Evolutionary conservation across 768 basidiomycete species (phyloP).

Genomic region (Rhodosporidiobolus odoratus): DNA sequence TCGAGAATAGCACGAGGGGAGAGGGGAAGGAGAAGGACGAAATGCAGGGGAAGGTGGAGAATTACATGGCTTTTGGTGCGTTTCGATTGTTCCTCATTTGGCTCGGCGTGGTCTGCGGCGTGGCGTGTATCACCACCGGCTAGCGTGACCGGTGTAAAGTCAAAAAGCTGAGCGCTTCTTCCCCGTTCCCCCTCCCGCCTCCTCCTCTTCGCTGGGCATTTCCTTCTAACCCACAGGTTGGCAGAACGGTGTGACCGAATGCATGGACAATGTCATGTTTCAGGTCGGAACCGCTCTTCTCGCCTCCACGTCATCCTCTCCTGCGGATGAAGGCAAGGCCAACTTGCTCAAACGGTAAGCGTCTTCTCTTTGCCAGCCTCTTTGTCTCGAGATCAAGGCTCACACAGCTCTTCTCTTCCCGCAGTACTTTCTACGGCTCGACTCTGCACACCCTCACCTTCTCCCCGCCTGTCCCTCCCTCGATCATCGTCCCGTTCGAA

Average conservation of each 20-base stretch:
- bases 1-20: background rate
- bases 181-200: background rate
- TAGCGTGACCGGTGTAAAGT: too few species aligned
- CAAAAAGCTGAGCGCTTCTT: background rate
- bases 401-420: too few species aligned
- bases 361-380: background rate
- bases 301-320: constrained; percentile 64
- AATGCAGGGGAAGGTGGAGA: constrained; percentile 27
- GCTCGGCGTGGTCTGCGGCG: too few species aligned
- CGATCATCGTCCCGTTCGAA: constrained; percentile 51
- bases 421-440: constrained; percentile 81
- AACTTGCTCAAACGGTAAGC: constrained; percentile 77
- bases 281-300: constrained; percentile 85
- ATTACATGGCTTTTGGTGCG: constrained; percentile 37
- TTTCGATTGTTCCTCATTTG: background rate
- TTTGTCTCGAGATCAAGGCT: background rate
- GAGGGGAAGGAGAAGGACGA: constrained; percentile 2
- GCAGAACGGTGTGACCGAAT: constrained; percentile 97
- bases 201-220: too few species aligned
- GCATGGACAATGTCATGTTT: constrained; percentile 99
- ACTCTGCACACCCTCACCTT: constrained; percentile 58
- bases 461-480: constrained; percentile 26
- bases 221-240: constrained; percentile 53
- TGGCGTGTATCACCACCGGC: too few species aligned
- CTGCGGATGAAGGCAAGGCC: constrained; percentile 54